Conservation (phyloP, 2,329 filamentous ascomycete species). For the Fusarium pseudocircinatum region DNA sequence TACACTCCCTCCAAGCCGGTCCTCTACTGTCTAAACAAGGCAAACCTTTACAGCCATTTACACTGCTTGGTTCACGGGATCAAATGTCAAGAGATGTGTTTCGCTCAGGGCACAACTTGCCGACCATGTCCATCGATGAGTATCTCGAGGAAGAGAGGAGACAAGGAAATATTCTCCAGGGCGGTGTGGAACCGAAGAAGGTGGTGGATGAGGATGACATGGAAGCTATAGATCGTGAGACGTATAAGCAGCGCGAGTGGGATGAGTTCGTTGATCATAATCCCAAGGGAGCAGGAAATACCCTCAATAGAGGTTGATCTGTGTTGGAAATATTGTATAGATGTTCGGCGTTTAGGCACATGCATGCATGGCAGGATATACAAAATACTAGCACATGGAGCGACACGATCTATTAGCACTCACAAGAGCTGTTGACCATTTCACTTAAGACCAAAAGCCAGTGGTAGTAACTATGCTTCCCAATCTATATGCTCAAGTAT, state of each 20-base stretch:
- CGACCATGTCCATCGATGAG: slow-evolving; percentile 98
- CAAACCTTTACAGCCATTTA: slow-evolving; percentile 91
- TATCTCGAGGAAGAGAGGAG: slow-evolving; percentile 91
- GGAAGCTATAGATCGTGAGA: slow-evolving; percentile 88
- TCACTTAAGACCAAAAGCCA: not conserved
- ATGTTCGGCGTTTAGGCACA: slow-evolving; percentile 14
- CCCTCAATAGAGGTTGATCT: slow-evolving; percentile 75
- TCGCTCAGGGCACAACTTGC: slow-evolving; percentile 88
- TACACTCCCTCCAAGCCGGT: slow-evolving; percentile 64
- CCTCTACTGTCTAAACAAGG: slow-evolving; percentile 82
- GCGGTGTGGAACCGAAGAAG: slow-evolving; percentile 79
- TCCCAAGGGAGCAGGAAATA: slow-evolving; percentile 84
- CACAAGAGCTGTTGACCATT: not conserved
- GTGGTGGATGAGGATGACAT: slow-evolving; percentile 90
- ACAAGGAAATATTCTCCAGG: slow-evolving; percentile 89
- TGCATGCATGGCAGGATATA: slow-evolving; percentile 18
- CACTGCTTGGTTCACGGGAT: slow-evolving; percentile 79
- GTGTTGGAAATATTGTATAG: not conserved
- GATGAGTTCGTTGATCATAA: slow-evolving; percentile 95
- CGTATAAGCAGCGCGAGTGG: slow-evolving; percentile 93
- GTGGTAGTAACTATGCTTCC: not conserved
- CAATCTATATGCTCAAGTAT: not conserved
- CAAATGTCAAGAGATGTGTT: slow-evolving; percentile 85
- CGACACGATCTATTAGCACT: slow-evolving; percentile 12
- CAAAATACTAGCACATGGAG: slow-evolving; percentile 14